Percentiles rank a stretch among this genome's conserved stretches.
Evolutionary conservation across 352 stramenopile genomes (phyloP).

Genomic region (Discostella stelligera): DNA sequence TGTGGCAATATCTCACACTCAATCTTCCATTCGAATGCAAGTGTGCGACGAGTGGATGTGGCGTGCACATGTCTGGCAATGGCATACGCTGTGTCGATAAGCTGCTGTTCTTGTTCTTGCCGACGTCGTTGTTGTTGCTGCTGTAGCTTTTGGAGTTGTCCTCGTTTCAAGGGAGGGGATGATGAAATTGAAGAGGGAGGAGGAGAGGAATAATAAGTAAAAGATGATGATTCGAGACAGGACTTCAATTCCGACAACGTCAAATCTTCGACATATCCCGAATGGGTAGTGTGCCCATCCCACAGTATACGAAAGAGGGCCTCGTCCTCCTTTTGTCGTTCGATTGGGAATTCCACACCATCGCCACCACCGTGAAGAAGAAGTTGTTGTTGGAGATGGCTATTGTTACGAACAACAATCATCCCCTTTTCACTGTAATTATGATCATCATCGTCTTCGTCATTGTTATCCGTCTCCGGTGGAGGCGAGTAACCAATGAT

Average conservation of each 20-base stretch:
- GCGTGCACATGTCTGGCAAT: conserved; percentile 19
- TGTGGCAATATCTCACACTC: conserved; percentile 24
- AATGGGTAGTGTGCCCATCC: conserved; percentile 10
- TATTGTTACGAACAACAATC: too few relatives aligned
- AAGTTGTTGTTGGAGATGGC: too few relatives aligned
- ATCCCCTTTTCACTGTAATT: too few relatives aligned
- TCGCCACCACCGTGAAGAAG: neutral
- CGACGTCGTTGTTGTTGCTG: neutral
- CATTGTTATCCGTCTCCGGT: neutral
- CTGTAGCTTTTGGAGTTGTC: neutral
- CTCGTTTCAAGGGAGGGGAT: neutral
- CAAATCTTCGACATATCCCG: conserved; percentile 41
- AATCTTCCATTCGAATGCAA: conserved; percentile 35
- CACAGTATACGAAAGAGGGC: conserved; percentile 37
- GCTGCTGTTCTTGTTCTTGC: neutral
- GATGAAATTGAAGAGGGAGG: neutral
- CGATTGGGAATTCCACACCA: conserved; percentile 8
- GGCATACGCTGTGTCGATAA: neutral
- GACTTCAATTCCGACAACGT: conserved; percentile 17
- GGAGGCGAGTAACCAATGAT: neutral
- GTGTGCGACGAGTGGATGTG: conserved; percentile 14
- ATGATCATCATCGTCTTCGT: neutral
- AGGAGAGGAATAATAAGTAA: too few relatives aligned
- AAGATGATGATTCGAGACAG: neutral
- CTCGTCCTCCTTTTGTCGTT: conserved; percentile 15